Evolutionary conservation across 805 yeast genomes (phyloP), one percentile per base, ranked within the genome.

Genomic region (Cyberlindnera bimundalis): DNA sequence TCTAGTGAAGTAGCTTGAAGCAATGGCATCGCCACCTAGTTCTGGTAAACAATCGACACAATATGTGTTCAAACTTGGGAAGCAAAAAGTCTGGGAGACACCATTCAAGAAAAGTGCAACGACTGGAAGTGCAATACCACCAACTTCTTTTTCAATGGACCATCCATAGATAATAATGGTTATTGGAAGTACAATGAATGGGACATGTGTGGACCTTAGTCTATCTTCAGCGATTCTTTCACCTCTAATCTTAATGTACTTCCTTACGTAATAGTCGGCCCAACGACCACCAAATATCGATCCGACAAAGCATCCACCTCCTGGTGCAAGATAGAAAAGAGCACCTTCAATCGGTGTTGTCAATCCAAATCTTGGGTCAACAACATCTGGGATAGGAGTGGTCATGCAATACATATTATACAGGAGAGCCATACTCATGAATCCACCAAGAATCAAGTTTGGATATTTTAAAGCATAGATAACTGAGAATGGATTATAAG

Each of bases 31-130:
- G 15, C 80, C 78, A 21, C 67, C 68, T 35, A 76, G 52, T 27
- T 71, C 64, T 1, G 81, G 80, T 66, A 74, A 62, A 6, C 75
- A 68, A 47, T 77, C 83, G 18, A 76, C 74, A 58, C 80, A 74
- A 51, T 77, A 77, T 3, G 80, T 68, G 45, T 77, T 77, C 26
- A 73, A 51, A 11, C 73, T 66, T 1, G 81, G 79, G 50, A 74
- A 77, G 11, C 67, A 53, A 26, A 69, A 58, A 0, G 79, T 73
- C 52, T 77, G 81, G 0, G 71, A 73, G 32, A 72, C 37, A 0
- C 78, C 81, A 37, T 64, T 61, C 25, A 67, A 28, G 47, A 74
- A 74, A 67, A 76, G 58, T 35, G 67, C 60, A 1, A 76, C 60
- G 7, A 76, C 66, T 1, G 81, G 80, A 3, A 76, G 59, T 1